phyloP scores from a whole-genome alignment of 768 basidiomycete species.

The Agrocybe praecox region DNA sequence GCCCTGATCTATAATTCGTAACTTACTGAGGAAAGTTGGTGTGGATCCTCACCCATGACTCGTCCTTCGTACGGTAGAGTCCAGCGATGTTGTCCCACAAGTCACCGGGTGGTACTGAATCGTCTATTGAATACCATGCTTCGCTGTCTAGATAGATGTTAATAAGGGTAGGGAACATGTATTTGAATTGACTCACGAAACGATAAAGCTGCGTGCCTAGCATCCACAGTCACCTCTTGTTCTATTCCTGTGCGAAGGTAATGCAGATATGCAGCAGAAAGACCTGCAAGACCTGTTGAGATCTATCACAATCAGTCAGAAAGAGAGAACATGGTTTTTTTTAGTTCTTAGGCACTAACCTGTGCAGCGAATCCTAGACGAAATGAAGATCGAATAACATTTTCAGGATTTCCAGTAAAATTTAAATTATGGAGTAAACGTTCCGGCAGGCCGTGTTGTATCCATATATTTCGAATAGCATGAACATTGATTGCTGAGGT shows the following conservation, averaged over 20 bases:
- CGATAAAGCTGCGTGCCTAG: conserved; percentile 56
- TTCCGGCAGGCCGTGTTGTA: no score
- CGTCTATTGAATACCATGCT: conserved; percentile 50
- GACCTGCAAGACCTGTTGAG: conserved; percentile 44
- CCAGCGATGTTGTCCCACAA: conserved; percentile 56
- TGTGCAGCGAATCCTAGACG: conserved; percentile 55
- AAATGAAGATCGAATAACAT: conserved; percentile 55
- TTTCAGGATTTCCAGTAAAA: no score
- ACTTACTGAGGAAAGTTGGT: conserved; percentile 68
- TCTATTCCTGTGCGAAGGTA: conserved; percentile 43
- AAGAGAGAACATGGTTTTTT: background rate
- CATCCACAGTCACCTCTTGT: conserved; percentile 54
- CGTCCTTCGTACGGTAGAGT: conserved; percentile 53
- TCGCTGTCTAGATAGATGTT: conserved; percentile 44
- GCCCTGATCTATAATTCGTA: background rate
- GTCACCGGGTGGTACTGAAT: conserved; percentile 27
- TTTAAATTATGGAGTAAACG: no score
- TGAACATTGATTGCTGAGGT: no score
- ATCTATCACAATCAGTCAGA: conserved; percentile 6
- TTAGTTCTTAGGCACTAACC: conserved; percentile 22
- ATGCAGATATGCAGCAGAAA: conserved; percentile 55
- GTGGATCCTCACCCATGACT: conserved; percentile 54
- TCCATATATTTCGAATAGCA: no score
- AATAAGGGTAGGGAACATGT: background rate
- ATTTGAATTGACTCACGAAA: conserved; percentile 40